A percentile compares a stretch with the other conserved stretches of the same genome.
Conservation (phyloP, 495 filamentous ascomycete genomes). For the Trichoderma reesei region DNA sequence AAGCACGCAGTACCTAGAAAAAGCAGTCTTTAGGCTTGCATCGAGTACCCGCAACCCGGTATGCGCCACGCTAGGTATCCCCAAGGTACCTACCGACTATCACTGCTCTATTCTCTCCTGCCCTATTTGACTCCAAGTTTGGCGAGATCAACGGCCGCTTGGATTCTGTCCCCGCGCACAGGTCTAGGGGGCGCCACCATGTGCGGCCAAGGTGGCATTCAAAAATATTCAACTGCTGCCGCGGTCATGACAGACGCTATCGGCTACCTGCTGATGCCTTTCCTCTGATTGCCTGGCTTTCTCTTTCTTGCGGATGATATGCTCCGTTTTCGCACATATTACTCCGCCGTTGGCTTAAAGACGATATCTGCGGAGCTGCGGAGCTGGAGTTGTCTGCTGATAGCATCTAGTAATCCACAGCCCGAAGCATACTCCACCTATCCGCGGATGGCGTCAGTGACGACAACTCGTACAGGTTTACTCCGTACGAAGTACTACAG, state of each 20-base stretch:
- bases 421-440: neutral
- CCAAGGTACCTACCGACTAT: too few species aligned
- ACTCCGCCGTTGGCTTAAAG: neutral
- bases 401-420: too few species aligned
- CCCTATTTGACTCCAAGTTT: neutral
- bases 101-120: neutral
- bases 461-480: neutral
- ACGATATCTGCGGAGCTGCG: neutral
- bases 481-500: too few species aligned
- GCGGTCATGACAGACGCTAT: too few species aligned
- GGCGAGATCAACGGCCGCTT: too few species aligned
- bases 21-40: neutral
- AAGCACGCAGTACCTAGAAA: neutral
- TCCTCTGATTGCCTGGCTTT: neutral
- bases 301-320: neutral
- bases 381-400: constrained; percentile 5
- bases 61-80: neutral
- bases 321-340: neutral
- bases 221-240: too few species aligned
- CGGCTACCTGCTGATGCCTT: too few species aligned
- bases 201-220: too few species aligned
- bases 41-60: constrained; percentile 4
- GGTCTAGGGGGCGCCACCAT: too few species aligned
- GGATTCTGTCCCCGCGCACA: too few species aligned
- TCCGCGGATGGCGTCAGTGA: neutral